These are phyloP conservation scores for Alternaria ethzedia DNA, from an alignment of 2,329 filamentous ascomycete genomes.

Conservation along the genomic window DNA sequence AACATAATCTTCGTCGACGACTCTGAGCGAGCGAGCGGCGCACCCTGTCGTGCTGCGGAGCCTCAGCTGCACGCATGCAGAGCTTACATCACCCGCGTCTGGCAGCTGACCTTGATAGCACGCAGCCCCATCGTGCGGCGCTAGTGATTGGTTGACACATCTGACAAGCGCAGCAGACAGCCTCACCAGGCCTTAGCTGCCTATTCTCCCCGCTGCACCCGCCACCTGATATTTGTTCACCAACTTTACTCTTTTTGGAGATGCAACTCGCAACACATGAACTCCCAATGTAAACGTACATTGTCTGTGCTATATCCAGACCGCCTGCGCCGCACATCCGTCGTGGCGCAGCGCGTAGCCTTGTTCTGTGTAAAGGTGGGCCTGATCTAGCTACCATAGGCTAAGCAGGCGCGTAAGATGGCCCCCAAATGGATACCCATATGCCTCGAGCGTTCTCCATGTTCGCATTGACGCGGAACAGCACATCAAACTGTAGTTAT, in stretches of 20 bases:
- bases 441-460: constrained; percentile 1
- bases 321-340: constrained; percentile 27
- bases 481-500: constrained; percentile 9
- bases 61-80: constrained; percentile 18
- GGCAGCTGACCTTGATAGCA: constrained; percentile 20
- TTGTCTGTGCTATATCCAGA: constrained; percentile 1
- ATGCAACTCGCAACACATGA: background rate
- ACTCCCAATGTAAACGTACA: background rate
- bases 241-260: background rate
- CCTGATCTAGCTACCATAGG: constrained; percentile 9
- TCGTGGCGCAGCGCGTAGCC: constrained; percentile 23
- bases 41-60: constrained; percentile 17
- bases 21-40: constrained; percentile 1
- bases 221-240: background rate
- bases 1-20: background rate
- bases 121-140: constrained; percentile 12
- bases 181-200: background rate
- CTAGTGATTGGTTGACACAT: constrained; percentile 1
- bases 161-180: background rate
- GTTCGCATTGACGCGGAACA: constrained; percentile 17
- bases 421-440: constrained; percentile 10
- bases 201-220: background rate
- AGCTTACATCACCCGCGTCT: constrained; percentile 19
- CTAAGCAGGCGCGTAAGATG: constrained; percentile 18
- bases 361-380: constrained; percentile 5